phyloP scores from a whole-genome alignment of 192 early-diverging fungal species.

The Powellomyces hirtus region DNA sequence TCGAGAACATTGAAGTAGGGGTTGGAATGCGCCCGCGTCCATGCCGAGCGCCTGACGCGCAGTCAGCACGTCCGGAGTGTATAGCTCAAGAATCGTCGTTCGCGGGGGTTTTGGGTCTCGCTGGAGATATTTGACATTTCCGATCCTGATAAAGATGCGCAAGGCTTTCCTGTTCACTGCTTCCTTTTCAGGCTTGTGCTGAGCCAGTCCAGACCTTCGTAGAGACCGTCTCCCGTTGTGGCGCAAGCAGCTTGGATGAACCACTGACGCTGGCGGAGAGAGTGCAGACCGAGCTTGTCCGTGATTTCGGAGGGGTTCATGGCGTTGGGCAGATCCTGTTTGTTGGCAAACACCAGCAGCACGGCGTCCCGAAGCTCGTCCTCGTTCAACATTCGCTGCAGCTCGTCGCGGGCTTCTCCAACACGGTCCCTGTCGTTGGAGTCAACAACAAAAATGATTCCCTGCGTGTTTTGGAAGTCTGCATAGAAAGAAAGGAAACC shows the following conservation, averaged over 20 bases:
- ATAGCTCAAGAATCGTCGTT: no score
- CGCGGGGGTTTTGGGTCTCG: no score
- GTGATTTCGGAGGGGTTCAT: constrained; percentile 93
- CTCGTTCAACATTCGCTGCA: constrained; percentile 93
- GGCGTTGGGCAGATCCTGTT: constrained; percentile 97
- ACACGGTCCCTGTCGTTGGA: constrained; percentile 94
- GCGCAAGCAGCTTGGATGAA: constrained; percentile 94
- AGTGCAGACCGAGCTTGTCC: constrained; percentile 87
- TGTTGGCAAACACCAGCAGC: constrained; percentile 96
- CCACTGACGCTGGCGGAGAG: constrained; percentile 81
- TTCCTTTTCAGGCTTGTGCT: constrained; percentile 41
- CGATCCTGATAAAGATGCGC: no score
- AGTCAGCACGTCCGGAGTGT: no score
- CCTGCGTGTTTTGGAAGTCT: constrained; percentile 97
- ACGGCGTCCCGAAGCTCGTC: constrained; percentile 90
- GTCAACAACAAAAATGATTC: constrained; percentile 96
- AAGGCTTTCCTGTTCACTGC: constrained; percentile 7
- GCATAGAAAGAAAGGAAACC: constrained; percentile 20
- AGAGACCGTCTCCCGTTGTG: constrained; percentile 91
- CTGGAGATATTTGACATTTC: no score
- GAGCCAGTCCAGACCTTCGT: constrained; percentile 97
- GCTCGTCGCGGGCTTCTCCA: constrained; percentile 88
- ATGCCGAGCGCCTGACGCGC: no score
- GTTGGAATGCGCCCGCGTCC: no score
- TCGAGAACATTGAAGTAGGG: no score